Evolutionary conservation across 768 basidiomycete species (phyloP), one percentile per base, ranked within the genome.

Genomic region (Tricholoma furcatifolium): DNA sequence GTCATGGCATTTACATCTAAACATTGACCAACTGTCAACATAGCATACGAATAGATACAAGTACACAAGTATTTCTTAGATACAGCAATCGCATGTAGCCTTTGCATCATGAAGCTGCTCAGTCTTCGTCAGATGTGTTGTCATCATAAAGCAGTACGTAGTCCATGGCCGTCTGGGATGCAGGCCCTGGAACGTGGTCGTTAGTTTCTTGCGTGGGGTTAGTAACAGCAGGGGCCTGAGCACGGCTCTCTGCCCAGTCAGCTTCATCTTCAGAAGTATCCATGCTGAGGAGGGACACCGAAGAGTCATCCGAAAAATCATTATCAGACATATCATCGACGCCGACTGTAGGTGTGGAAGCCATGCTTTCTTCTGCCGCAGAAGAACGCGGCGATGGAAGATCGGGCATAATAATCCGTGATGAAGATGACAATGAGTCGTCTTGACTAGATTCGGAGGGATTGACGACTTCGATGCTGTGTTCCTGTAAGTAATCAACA

Each of bases 91-190:
- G 50, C 7, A 24, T n/a, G n/a, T n/a, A n/a, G n/a, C n/a, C n/a
- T n/a, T n/a, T n/a, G n/a, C n/a, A n/a, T n/a, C n/a, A n/a, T n/a
- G n/a, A n/a, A 17, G 10, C 24, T 38, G 14, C n/a, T 64, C 47
- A 68, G 30, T 81, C 79, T 36, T 79, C 81, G 31, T 82, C 82
- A 0, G 80, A 81, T 6, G 78, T 79, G 45, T 73, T 74, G 55
- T 82, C 83, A 62, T 88, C 88, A 57, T 87, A 90, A 53, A 90
- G 66, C 51, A 91, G 74, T 12, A 89, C 86, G 61, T 87, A 91
- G 55, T 89, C 87, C 57, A 78, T 66, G 6, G 64, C 65, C n/a
- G n/a, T n/a, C 34, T 74, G 69, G 35, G 61, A 56, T 8, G 60
- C 40, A 59, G 69, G 53, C 56, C 63, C 56, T 45, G 57, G 56